Percentiles rank a stretch among this genome's conserved stretches.
Evolutionary conservation across 2,329 filamentous ascomycete genomes (phyloP).

Genomic region (Aspergillus sp.): DNA sequence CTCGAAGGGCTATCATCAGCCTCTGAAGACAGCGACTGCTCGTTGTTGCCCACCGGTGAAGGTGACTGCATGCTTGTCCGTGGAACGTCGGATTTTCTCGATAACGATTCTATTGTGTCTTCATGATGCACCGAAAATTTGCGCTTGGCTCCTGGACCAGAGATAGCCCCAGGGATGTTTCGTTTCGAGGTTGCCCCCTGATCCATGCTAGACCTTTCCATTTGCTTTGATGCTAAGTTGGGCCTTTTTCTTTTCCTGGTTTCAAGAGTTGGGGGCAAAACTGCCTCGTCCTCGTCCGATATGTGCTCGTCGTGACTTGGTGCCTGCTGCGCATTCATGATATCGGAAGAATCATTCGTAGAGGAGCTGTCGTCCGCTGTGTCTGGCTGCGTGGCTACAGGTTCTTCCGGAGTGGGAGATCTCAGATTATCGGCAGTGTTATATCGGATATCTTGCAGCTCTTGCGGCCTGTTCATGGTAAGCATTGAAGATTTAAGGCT

Average conservation of each 20-base stretch:
- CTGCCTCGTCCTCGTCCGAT: constrained; percentile 15
- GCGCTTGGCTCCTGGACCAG: constrained; percentile 56
- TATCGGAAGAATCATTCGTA: not conserved
- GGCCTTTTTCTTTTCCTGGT: constrained; percentile 33
- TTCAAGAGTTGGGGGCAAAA: constrained; percentile 34
- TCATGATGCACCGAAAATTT: constrained; percentile 59
- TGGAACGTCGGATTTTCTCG: constrained; percentile 34
- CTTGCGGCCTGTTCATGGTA: constrained; percentile 33
- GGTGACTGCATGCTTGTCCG: constrained; percentile 34
- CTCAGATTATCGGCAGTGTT: constrained; percentile 26
- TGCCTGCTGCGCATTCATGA: constrained; percentile 6
- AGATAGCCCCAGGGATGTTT: constrained; percentile 18
- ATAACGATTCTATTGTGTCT: constrained; percentile 28
- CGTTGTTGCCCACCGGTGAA: constrained; percentile 19
- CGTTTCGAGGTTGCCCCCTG: not conserved
- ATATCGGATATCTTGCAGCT: constrained; percentile 35
- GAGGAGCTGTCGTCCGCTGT: constrained; percentile 31
- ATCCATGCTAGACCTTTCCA: constrained; percentile 1
- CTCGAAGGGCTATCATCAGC: constrained; percentile 19
- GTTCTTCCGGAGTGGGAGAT: constrained; percentile 43
- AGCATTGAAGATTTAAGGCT: not conserved
- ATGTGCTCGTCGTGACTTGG: constrained; percentile 10
- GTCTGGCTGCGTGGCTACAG: constrained; percentile 50
- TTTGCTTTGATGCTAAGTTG: not conserved
- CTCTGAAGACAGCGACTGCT: constrained; percentile 9